Conservation (phyloP, 78 protist species). For the Dictyostelium citrinum region DNA sequence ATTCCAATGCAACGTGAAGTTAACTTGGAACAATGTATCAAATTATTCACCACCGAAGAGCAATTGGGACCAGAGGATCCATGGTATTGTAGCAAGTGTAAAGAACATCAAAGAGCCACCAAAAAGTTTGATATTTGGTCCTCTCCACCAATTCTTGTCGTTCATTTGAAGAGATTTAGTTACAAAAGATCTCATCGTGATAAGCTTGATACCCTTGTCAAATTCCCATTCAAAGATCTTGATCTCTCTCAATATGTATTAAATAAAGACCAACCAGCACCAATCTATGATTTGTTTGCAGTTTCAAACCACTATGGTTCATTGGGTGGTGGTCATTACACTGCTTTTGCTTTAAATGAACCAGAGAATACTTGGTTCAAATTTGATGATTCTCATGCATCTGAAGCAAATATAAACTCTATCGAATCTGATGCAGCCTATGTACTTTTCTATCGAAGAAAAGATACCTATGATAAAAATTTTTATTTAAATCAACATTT, state of each 20-base stretch:
- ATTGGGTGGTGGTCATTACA: slow-evolving; percentile 96
- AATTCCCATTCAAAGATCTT: slow-evolving; percentile 88
- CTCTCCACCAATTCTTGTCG: slow-evolving; percentile 89
- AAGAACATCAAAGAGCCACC: slow-evolving; percentile 76
- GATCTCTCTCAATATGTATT: slow-evolving; percentile 76
- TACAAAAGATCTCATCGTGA: slow-evolving; percentile 65
- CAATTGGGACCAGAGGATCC: slow-evolving; percentile 72
- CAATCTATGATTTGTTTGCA: slow-evolving; percentile 90
- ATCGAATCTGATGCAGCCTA: slow-evolving; percentile 82
- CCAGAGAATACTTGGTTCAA: slow-evolving; percentile 83
- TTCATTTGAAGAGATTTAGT: slow-evolving; percentile 95
- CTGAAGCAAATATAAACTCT: neutral
- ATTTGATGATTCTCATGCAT: slow-evolving; percentile 77
- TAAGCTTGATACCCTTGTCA: slow-evolving; percentile 85
- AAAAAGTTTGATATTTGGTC: slow-evolving; percentile 92
- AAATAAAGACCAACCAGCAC: neutral
- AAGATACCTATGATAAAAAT: slow-evolving; percentile 10
- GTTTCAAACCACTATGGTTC: slow-evolving; percentile 95
- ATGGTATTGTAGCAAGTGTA: slow-evolving; percentile 87
- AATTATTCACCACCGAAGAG: slow-evolving; percentile 69
- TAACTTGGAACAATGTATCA: slow-evolving; percentile 54
- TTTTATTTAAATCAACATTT: neutral
- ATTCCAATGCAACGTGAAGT: neutral
- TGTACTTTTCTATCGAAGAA: slow-evolving; percentile 86
- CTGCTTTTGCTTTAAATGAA: slow-evolving; percentile 88